phyloP scores from a whole-genome alignment of 2,329 filamentous ascomycete species.

The Elsinoe perseae region DNA sequence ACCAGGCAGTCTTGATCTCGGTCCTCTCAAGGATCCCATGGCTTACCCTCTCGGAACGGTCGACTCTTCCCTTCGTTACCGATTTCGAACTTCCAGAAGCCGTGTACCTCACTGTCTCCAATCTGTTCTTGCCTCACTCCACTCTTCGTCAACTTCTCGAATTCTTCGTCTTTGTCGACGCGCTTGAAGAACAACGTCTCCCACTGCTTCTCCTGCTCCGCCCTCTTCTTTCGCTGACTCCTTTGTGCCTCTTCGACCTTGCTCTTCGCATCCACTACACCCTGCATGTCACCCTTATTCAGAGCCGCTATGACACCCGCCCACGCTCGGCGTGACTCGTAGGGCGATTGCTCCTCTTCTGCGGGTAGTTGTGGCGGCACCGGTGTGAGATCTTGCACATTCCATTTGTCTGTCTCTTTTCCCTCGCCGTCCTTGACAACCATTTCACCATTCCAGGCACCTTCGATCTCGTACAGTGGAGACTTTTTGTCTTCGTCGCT shows the following conservation, averaged over 20 bases:
- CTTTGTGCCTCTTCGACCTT: slow-evolving; percentile 21
- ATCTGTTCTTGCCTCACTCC: slow-evolving; percentile 30
- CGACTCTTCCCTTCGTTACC: not conserved
- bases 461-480: slow-evolving; percentile 33
- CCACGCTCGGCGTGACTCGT: slow-evolving; percentile 41
- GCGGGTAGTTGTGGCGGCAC: slow-evolving; percentile 20
- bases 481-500: slow-evolving; percentile 28
- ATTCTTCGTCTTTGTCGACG: slow-evolving; percentile 24
- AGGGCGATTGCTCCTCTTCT: slow-evolving; percentile 35
- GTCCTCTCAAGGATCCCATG: slow-evolving; percentile 10
- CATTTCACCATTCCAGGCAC: slow-evolving; percentile 37
- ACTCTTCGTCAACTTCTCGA: slow-evolving; percentile 28
- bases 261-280: slow-evolving; percentile 27
- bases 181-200: slow-evolving; percentile 35
- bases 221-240: slow-evolving; percentile 9
- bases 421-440: slow-evolving; percentile 32
- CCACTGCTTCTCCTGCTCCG: slow-evolving; percentile 33
- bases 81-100: slow-evolving; percentile 59
- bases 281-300: slow-evolving; percentile 36
- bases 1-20: not conserved
- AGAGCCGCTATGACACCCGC: slow-evolving; percentile 33
- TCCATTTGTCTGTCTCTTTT: slow-evolving; percentile 32
- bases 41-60: slow-evolving; percentile 13
- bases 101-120: slow-evolving; percentile 56
- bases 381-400: slow-evolving; percentile 24